These are phyloP conservation scores for Ballota nigra DNA, from an alignment of 257 asterid species.

Conservation along the genomic window DNA sequence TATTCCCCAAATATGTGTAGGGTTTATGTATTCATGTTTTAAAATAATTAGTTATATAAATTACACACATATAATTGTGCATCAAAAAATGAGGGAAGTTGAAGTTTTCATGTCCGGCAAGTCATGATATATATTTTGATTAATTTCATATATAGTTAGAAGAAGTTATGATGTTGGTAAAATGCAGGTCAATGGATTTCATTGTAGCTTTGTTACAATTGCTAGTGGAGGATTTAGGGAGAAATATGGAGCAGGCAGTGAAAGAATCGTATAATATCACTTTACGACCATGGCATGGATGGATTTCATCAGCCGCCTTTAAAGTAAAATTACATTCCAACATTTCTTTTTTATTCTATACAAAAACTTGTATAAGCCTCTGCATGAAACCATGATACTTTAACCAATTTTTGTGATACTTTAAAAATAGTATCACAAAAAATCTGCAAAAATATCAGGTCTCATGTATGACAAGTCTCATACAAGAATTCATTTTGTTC, in stretches of 20 bases:
- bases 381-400: neutral
- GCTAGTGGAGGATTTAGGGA: slow-evolving; percentile 58
- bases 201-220: slow-evolving; percentile 53
- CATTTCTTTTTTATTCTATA: neutral
- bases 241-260: slow-evolving; percentile 68
- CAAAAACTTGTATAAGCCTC: neutral
- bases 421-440: too few relatives aligned
- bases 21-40: too few relatives aligned
- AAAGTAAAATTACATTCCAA: slow-evolving; percentile 32
- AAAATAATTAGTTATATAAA: too few relatives aligned
- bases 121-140: too few relatives aligned
- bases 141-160: neutral
- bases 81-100: neutral
- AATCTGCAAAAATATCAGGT: too few relatives aligned
- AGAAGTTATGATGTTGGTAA: neutral
- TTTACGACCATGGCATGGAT: slow-evolving; percentile 93
- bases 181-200: slow-evolving; percentile 74
- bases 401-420: neutral
- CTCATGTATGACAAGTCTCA: neutral
- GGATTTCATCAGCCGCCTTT: slow-evolving; percentile 88
- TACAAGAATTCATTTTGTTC: neutral
- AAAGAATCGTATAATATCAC: slow-evolving; percentile 63
- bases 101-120: too few relatives aligned
- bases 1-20: neutral
- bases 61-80: neutral